Evolutionary conservation across 257 asterid genomes (phyloP), one percentile per base, ranked within the genome.

Genomic region (Apocynum venetum): DNA sequence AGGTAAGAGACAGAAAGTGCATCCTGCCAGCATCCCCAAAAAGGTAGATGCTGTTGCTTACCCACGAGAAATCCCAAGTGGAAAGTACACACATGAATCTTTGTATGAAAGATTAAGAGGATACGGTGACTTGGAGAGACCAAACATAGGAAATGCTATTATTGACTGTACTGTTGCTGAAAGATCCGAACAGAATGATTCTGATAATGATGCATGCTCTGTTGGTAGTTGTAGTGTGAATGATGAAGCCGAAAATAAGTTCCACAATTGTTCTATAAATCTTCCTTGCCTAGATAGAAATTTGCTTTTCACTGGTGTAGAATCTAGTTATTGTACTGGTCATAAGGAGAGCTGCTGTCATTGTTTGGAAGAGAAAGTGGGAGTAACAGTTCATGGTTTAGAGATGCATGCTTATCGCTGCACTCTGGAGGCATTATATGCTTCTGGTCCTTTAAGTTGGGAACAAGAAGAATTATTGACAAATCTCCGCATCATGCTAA

Each of bases 371-470:
- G 80, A 75, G 52, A 78, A 78, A 25, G 76, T 79, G 47, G 83
- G 80, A 59, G 77, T 55, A 76, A 81, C 75, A 64, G 69, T 85
- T 79, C 88, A 81, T 72, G 75, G 53, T 76, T 68, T 85, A 75
- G 88, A 85, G 86, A 75, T 85, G 86, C 81, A 80, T 77, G 88
- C 88, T 57, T 85, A 85, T 67, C 83, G 81, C 64, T 74, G 84
- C 77, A 85, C 88, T 38, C 78, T 85, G 73, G 88, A 75, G 84
- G 88, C 88, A 65, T 82, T 85, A 80, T 80, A 74, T 80, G 88
- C 84, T 77, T 85, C 83, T 43, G 88, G 88, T 60, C 88, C 88
- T 71, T 85, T 85, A 72, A 85, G 88, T 80, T 85, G 88, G 88
- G 88, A 85, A 71, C 83, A 85, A 76, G 88, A 85, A 80, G 75